A percentile compares a stretch with the other conserved stretches of the same genome.
Conservation (phyloP, 768 basidiomycete species). For the Crassisporium funariophilum region DNA sequence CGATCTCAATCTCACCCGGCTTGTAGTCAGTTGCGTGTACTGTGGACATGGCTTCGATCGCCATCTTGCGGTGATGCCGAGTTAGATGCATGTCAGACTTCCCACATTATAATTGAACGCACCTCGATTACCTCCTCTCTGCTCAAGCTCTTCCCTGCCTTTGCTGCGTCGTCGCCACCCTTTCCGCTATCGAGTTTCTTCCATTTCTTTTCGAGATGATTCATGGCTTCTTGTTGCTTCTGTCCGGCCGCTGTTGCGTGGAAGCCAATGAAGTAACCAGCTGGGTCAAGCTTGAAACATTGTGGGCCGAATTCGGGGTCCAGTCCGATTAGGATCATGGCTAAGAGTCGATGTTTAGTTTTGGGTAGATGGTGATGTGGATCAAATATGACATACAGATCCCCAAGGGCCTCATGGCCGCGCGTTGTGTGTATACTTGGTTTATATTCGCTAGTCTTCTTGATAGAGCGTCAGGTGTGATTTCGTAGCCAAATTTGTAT, state of each 20-base stretch:
- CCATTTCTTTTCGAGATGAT: conserved; percentile 98
- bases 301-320: conserved; percentile 95
- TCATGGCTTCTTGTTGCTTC: conserved; percentile 99
- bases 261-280: conserved; percentile 98
- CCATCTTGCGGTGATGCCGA: no score
- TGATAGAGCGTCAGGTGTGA: conserved; percentile 95
- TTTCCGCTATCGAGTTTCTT: conserved; percentile 84
- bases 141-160: conserved; percentile 72
- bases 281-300: conserved; percentile 97
- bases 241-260: conserved; percentile 95
- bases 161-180: conserved; percentile 77
- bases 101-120: conserved; percentile 22
- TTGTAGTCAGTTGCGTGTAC: conserved; percentile 98
- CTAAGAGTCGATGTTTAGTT: conserved; percentile 39
- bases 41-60: conserved; percentile 91
- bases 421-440: conserved; percentile 97
- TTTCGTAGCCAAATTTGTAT: conserved; percentile 98
- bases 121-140: conserved; percentile 91
- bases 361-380: background rate
- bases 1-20: conserved; percentile 93
- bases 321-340: conserved; percentile 93
- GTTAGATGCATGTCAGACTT: conserved; percentile 2
- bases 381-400: conserved; percentile 63
- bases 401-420: conserved; percentile 94
- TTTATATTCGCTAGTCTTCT: conserved; percentile 96